These are phyloP conservation scores for Anthracocystis panici-leucophaei DNA, from an alignment of 1,284 basidiomycete genomes.

Conservation along the genomic window DNA sequence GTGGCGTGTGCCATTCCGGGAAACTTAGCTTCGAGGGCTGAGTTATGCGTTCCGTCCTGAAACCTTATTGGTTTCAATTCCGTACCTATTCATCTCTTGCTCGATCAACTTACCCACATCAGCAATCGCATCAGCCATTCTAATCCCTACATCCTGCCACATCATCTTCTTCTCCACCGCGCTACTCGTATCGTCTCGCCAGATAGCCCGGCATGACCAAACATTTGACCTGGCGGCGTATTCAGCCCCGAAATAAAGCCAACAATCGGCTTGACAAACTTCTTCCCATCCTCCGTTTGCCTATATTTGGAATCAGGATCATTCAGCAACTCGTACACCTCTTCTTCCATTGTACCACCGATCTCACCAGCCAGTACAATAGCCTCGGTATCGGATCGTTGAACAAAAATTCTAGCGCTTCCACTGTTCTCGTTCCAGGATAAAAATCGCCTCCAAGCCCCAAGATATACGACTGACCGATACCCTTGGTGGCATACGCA, in stretches of 20 bases:
- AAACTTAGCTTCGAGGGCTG: too few species aligned
- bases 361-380: conserved; percentile 60
- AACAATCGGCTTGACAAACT: conserved; percentile 53
- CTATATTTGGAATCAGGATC: conserved; percentile 30
- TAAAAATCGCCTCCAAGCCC: conserved; percentile 62
- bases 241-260: conserved; percentile 57
- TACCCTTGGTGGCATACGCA: conserved; percentile 35
- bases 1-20: too few species aligned
- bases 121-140: conserved; percentile 48
- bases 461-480: conserved; percentile 56
- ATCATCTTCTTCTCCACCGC: conserved; percentile 50
- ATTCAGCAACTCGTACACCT: conserved; percentile 45
- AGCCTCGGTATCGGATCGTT: conserved; percentile 32
- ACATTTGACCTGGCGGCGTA: conserved; percentile 55
- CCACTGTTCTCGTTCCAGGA: conserved; percentile 64
- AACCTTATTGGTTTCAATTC: conserved; percentile 3
- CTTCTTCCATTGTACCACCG: conserved; percentile 62
- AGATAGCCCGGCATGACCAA: conserved; percentile 62
- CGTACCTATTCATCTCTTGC: conserved; percentile 29
- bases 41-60: neutral
- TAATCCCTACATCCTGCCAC: conserved; percentile 45
- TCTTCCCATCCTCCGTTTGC: conserved; percentile 7
- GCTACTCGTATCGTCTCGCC: conserved; percentile 45
- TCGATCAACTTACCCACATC: conserved; percentile 46
- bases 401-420: conserved; percentile 58